phyloP scores from a whole-genome alignment of 306 rosid genomes.

The Malus fusca region DNA sequence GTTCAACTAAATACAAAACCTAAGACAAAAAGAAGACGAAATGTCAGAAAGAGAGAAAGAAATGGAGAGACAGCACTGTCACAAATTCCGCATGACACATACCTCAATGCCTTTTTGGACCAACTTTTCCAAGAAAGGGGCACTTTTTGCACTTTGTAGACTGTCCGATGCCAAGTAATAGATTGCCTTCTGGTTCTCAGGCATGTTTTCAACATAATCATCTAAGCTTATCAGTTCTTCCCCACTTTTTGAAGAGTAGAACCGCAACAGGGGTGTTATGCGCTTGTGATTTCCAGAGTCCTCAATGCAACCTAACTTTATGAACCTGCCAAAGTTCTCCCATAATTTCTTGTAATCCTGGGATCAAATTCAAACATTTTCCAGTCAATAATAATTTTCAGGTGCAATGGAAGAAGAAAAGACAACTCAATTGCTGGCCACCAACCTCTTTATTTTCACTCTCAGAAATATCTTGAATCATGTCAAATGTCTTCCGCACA shows the following conservation, averaged over 20 bases:
- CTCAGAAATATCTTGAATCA: conserved; percentile 94
- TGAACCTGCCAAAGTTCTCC: conserved; percentile 97
- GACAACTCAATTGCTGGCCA: not conserved
- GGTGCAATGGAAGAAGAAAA: conserved; percentile 3
- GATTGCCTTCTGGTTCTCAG: conserved; percentile 87
- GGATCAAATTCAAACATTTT: conserved; percentile 12
- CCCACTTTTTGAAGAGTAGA: conserved; percentile 86
- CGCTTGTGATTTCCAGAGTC: conserved; percentile 98
- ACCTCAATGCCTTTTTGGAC: conserved; percentile 94
- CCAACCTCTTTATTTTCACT: conserved; percentile 85
- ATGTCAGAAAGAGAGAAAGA: conserved; percentile 1
- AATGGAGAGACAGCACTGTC: not conserved
- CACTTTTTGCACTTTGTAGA: conserved; percentile 91
- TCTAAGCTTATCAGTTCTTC: conserved; percentile 84
- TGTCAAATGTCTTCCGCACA: conserved; percentile 89
- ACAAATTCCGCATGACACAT: not conserved
- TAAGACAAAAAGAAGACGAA: conserved; percentile 12
- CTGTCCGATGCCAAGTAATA: conserved; percentile 95
- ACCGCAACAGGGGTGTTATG: conserved; percentile 79
- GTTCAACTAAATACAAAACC: conserved; percentile 91
- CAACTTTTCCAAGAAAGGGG: conserved; percentile 93
- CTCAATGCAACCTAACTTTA: conserved; percentile 86
- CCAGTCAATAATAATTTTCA: conserved; percentile 9
- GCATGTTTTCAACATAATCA: conserved; percentile 90
- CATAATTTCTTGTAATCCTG: conserved; percentile 97